These are phyloP conservation scores for Colletotrichum lupini DNA, from an alignment of 2,329 filamentous ascomycete species.

Conservation along the genomic window DNA sequence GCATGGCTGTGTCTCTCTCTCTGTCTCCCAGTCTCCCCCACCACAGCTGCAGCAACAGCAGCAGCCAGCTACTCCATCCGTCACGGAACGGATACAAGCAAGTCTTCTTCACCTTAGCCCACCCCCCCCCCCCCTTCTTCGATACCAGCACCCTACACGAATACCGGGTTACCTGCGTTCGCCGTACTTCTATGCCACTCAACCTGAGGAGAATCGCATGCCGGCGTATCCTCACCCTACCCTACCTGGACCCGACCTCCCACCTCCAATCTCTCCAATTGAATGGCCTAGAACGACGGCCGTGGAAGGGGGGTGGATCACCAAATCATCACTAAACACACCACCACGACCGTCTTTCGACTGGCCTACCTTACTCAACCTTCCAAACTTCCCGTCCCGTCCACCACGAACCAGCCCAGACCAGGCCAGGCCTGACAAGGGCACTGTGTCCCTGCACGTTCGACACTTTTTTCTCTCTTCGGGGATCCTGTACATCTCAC, in stretches of 20 bases:
- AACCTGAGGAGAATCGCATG: background rate
- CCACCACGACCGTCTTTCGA: conserved; percentile 23
- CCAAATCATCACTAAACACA: conserved; percentile 33
- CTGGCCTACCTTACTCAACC: conserved; percentile 29
- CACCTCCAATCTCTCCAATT: conserved; percentile 19
- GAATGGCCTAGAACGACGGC: conserved; percentile 26
- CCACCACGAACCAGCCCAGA: conserved; percentile 32
- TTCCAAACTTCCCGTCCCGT: conserved; percentile 35
- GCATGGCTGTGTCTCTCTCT: background rate
- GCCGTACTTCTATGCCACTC: background rate
- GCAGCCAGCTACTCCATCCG: no score
- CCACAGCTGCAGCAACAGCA: no score
- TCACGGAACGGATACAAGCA: conserved; percentile 1
- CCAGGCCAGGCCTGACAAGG: conserved; percentile 26
- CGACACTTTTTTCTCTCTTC: conserved; percentile 1
- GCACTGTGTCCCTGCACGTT: conserved; percentile 31
- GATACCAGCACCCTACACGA: background rate
- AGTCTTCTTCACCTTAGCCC: background rate
- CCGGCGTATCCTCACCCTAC: background rate
- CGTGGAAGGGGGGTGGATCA: conserved; percentile 27
- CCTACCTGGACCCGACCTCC: conserved; percentile 8
- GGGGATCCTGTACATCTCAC: conserved; percentile 25
- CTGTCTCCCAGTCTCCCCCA: no score
- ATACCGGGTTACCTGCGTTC: background rate
- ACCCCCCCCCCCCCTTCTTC: background rate